Conservation (phyloP, 768 basidiomycete genomes). For the Psilocybe azurescens region DNA sequence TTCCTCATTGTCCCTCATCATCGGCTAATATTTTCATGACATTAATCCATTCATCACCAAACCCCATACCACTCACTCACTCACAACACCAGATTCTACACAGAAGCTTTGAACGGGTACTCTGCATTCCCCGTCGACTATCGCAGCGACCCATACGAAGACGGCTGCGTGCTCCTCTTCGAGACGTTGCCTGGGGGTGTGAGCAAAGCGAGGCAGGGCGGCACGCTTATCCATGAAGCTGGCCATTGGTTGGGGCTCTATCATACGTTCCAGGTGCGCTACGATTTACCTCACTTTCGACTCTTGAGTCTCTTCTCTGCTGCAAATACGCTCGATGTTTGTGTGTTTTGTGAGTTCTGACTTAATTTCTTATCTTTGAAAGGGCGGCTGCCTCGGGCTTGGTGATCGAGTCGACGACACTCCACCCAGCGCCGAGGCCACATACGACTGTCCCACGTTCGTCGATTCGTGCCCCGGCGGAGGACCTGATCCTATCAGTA, state of each 20-base stretch:
- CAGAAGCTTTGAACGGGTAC: slow-evolving; percentile 34
- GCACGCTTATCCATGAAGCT: slow-evolving; percentile 37
- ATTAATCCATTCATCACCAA: neutral
- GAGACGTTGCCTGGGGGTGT: slow-evolving; percentile 35
- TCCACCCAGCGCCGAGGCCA: slow-evolving; percentile 27
- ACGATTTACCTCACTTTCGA: neutral
- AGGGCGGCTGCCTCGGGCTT: slow-evolving; percentile 20
- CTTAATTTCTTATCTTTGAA: neutral
- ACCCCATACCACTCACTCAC: slow-evolving; percentile 21
- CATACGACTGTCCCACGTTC: slow-evolving; percentile 35
- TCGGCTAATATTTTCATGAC: too few species aligned
- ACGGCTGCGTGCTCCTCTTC: slow-evolving; percentile 38
- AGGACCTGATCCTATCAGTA: slow-evolving; percentile 41
- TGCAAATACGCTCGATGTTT: neutral
- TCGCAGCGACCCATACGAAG: slow-evolving; percentile 32
- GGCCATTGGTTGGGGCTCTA: slow-evolving; percentile 42
- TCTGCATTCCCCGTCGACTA: slow-evolving; percentile 41
- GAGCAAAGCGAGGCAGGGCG: slow-evolving; percentile 33
- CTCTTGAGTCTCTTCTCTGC: neutral
- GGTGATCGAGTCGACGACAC: slow-evolving; percentile 36
- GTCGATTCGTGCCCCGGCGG: slow-evolving; percentile 28
- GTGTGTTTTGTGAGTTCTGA: too few species aligned
- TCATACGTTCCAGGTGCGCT: slow-evolving; percentile 39
- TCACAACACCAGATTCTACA: slow-evolving; percentile 29
- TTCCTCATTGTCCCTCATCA: too few species aligned